A percentile compares a stretch with the other conserved stretches of the same genome.
Conservation (phyloP, 2,329 filamentous ascomycete genomes). For the Cercospora sp. region DNA sequence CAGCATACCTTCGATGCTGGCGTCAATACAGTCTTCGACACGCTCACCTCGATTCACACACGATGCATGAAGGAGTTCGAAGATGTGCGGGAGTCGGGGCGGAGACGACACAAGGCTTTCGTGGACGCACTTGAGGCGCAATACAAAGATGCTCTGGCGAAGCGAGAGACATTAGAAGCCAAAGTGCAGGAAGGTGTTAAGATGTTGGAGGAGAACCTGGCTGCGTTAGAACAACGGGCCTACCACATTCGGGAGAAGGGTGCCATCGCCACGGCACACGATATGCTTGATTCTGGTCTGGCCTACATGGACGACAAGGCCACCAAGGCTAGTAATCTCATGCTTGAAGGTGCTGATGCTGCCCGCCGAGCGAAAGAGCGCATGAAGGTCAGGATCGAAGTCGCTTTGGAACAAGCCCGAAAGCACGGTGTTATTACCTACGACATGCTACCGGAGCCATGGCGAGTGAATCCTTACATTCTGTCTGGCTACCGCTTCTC, state of each 20-base stretch:
- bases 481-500: conserved; percentile 88
- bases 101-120: conserved; percentile 79
- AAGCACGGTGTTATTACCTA: conserved; percentile 84
- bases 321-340: conserved; percentile 70
- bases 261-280: conserved; percentile 69
- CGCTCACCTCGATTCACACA: conserved; percentile 80
- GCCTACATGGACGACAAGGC: conserved; percentile 79
- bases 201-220: conserved; percentile 79
- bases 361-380: conserved; percentile 76
- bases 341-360: conserved; percentile 78
- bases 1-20: conserved; percentile 81
- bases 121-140: conserved; percentile 87
- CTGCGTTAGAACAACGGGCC: conserved; percentile 80
- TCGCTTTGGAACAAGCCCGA: conserved; percentile 78
- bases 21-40: conserved; percentile 80
- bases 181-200: conserved; percentile 87
- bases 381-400: conserved; percentile 65
- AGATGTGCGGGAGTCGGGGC: conserved; percentile 83
- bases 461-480: conserved; percentile 95
- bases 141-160: conserved; percentile 82
- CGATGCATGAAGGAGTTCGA: conserved; percentile 88
- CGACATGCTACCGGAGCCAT: conserved; percentile 85
- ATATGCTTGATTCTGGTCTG: conserved; percentile 74
- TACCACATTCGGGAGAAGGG: conserved; percentile 78
- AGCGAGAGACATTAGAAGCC: conserved; percentile 84